Base-by-base conservation (phyloP, 1,139 yeast species). In the Yamadazyma diospyri region DNA sequence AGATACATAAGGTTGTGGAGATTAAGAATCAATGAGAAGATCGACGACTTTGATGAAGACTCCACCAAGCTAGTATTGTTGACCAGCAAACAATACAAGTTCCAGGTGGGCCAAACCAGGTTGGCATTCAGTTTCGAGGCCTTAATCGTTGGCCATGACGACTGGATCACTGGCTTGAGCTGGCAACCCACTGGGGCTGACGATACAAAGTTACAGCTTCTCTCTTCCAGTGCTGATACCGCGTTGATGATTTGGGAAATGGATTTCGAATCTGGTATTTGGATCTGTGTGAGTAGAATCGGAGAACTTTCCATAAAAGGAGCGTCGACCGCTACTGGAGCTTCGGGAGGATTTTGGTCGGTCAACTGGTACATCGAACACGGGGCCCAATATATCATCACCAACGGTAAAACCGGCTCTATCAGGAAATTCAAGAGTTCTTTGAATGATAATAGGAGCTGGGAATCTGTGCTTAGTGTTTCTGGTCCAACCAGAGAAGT, bases 251-350 rank as follows among this genome's bases (percentile, higher is more conserved):
- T 89, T n/a, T 94, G 98, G 98, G 82, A 81, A 49, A 92, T 95
- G 49, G 97, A 92, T 58, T 61, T 62, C 25, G 70, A 75, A 4
- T 84, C 95, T 3, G 97, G 97, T 2, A 81, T 92, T 32, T 94
- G 98, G 98, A 72, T 85, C 13, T 85, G 95, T 40, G 69, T 72
- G 13, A 69, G 81, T 20, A 67, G 97, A 48, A 62, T 94, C 19
- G 99, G 99, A 24, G 97, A 92, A 50, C 70, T 92, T 47, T 82
- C 96, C 27, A 82, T 88, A 32, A 92, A 92, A 57, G 99, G 99
- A 46, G 96, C 98, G 0, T 84, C 95, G 4, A 89, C 98, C 0
- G 98, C 98, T 3, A 92, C 98, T 0, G 99, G 99, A 8, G 85
- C 98, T 0, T 78, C 96, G 2, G 98, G 98, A 44, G 98, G 98